Base-by-base conservation (phyloP, 1,284 basidiomycete genomes). In the Uromyces viciae-fabae region DNA sequence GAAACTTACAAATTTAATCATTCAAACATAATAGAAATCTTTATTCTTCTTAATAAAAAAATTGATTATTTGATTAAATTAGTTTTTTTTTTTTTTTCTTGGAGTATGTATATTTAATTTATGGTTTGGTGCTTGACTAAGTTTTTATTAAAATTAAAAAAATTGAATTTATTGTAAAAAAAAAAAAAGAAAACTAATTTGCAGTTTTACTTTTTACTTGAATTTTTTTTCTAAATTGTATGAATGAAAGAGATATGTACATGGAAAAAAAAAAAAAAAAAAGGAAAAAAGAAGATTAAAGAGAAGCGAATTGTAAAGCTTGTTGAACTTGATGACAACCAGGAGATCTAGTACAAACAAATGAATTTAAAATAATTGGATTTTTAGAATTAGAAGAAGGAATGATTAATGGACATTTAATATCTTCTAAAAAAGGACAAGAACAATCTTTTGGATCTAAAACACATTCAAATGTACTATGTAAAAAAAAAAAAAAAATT, bases 391-490 rank as follows among this genome's bases (percentile, higher is more conserved):
- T 11, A 49, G 46, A 49, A 49, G n/a, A n/a, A 22, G 54, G 40
- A 17, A 25, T 17, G 54, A 52, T 31, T 25, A 75, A 56, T 14
- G 71, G 71, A 66, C 79, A 49, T 49, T 49, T 49, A 49, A 49
- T 60, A 28, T 60, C 25, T 25, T 60, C 58, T 33, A 5, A 11
- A 60, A 60, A 60, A 31, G 25, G 9, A 43, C 38, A 42, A 40
- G 43, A 72, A 46, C 79, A 81, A 17, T 81, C 79, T 4, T 8
- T 40, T 22, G 79, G 79, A 11, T 9, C 28, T 52, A 43, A 4
- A 25, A 81, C 79, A 49, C 79, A 81, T 28, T 64, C 79, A 1
- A 81, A 58, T 15, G 72, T 62, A 1, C 79, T 81, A 38, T 3
- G 33, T 11, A 15, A 31, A 38, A 40, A 1, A 15, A 72, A 42